phyloP scores from a whole-genome alignment of 805 yeast genomes.

The Myxozyma melibiosi region DNA sequence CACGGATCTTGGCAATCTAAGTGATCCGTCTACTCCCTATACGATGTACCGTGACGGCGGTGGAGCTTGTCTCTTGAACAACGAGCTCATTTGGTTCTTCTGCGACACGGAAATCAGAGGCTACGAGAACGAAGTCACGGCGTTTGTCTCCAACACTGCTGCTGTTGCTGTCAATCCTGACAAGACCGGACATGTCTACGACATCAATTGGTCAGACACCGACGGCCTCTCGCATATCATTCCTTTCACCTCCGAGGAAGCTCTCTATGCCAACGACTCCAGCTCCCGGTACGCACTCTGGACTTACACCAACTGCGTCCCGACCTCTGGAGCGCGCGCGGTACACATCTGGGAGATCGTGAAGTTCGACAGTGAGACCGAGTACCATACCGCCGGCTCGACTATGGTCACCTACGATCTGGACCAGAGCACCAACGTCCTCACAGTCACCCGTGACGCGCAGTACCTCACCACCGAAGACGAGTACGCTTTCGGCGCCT shows the following conservation, averaged over 20 bases:
- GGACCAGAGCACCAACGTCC: constrained; percentile 1
- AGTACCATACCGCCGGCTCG: not conserved
- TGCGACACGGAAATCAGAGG: constrained; percentile 12
- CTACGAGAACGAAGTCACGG: not conserved
- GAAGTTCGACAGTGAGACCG: not conserved
- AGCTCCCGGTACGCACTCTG: constrained; percentile 11
- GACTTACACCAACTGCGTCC: constrained; percentile 26
- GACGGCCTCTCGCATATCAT: constrained; percentile 9
- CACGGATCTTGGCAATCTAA: constrained; percentile 11
- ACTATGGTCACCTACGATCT: constrained; percentile 13
- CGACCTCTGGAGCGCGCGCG: constrained; percentile 12
- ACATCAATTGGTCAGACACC: not conserved
- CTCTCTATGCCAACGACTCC: not conserved
- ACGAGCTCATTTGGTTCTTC: constrained; percentile 22
- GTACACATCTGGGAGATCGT: constrained; percentile 21
- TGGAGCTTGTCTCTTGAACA: constrained; percentile 15
- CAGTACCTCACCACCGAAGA: not conserved
- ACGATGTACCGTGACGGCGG: constrained; percentile 22
- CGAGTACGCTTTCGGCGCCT: constrained; percentile 14
- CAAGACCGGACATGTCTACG: constrained; percentile 15
- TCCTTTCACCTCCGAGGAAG: constrained; percentile 6
- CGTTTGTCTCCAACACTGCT: constrained; percentile 5
- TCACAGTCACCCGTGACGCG: constrained; percentile 20
- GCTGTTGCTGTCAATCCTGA: constrained; percentile 6
- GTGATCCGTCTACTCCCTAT: constrained; percentile 8